Conservation (phyloP, 1,284 basidiomycete species). For the Ustilago nuda region DNA sequence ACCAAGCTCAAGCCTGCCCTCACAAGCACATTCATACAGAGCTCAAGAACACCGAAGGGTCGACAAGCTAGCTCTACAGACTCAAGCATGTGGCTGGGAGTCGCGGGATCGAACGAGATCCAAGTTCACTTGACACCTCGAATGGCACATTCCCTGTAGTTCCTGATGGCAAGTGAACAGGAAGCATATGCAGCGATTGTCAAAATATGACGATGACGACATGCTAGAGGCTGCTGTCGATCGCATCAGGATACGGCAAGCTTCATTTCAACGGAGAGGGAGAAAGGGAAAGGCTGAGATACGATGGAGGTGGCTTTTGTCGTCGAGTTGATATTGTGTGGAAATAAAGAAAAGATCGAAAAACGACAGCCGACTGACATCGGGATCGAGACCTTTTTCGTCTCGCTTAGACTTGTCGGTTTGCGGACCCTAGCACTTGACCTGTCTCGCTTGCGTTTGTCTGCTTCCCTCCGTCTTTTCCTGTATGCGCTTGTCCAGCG, state of each 20-base stretch:
- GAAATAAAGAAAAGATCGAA: background rate
- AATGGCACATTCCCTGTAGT: background rate
- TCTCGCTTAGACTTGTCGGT: constrained; percentile 4
- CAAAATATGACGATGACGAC: constrained; percentile 2
- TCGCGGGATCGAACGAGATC: constrained; percentile 1
- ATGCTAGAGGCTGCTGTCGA: background rate
- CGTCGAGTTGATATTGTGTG: background rate
- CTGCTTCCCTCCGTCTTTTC: background rate
- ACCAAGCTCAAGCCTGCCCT: background rate
- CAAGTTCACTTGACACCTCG: background rate
- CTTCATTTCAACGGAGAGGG: background rate
- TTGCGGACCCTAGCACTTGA: constrained; percentile 8
- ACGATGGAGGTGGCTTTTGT: constrained; percentile 7
- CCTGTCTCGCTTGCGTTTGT: constrained; percentile 3
- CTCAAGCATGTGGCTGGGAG: background rate
- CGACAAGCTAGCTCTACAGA: constrained; percentile 1
- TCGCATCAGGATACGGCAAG: background rate
- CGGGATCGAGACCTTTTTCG: constrained; percentile 3
- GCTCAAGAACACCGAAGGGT: background rate
- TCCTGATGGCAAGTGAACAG: background rate
- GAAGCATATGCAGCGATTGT: background rate
- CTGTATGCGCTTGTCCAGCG: constrained; percentile 3
- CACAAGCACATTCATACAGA: background rate
- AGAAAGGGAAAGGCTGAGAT: background rate
- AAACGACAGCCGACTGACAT: constrained; percentile 7